These are phyloP conservation scores for Spathaspora sp. DNA, from an alignment of 805 yeast genomes.

Conservation along the genomic window DNA sequence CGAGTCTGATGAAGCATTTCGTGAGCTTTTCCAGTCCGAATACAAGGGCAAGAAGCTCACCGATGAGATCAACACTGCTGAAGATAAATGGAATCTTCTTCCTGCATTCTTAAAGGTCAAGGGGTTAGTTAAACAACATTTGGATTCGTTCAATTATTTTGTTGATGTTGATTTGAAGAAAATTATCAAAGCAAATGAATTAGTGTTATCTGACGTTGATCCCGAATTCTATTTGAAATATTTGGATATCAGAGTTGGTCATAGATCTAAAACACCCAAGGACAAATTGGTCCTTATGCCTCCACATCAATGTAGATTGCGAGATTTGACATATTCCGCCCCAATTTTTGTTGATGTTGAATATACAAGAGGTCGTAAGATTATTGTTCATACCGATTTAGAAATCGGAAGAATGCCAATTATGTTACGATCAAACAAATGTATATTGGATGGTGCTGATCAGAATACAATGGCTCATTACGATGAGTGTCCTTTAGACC, in stretches of 20 bases:
- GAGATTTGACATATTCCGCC: slow-evolving; percentile 93
- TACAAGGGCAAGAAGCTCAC: slow-evolving; percentile 84
- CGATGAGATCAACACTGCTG: slow-evolving; percentile 86
- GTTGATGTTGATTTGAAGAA: slow-evolving; percentile 91
- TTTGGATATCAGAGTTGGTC: slow-evolving; percentile 89
- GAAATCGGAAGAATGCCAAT: slow-evolving; percentile 99
- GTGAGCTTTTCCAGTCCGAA: slow-evolving; percentile 71
- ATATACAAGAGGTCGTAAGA: slow-evolving; percentile 90
- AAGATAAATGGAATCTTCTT: slow-evolving; percentile 93
- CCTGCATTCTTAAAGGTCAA: slow-evolving; percentile 96
- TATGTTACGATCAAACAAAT: slow-evolving; percentile 91
- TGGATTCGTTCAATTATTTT: slow-evolving; percentile 96
- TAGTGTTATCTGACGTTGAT: slow-evolving; percentile 89
- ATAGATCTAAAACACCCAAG: slow-evolving; percentile 53
- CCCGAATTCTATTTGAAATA: slow-evolving; percentile 95
- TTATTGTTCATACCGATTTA: slow-evolving; percentile 82
- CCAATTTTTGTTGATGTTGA: slow-evolving; percentile 97
- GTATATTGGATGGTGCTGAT: slow-evolving; percentile 74
- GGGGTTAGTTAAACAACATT: slow-evolving; percentile 94
- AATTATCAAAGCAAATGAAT: slow-evolving; percentile 86
- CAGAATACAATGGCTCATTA: slow-evolving; percentile 83
- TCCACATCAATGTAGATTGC: slow-evolving; percentile 92
- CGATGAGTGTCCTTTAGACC: slow-evolving; percentile 95
- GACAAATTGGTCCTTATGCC: slow-evolving; percentile 63
- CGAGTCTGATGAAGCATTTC: slow-evolving; percentile 58